phyloP scores from a whole-genome alignment of 2,329 filamentous ascomycete genomes.

The Trichoderma sp. region DNA sequence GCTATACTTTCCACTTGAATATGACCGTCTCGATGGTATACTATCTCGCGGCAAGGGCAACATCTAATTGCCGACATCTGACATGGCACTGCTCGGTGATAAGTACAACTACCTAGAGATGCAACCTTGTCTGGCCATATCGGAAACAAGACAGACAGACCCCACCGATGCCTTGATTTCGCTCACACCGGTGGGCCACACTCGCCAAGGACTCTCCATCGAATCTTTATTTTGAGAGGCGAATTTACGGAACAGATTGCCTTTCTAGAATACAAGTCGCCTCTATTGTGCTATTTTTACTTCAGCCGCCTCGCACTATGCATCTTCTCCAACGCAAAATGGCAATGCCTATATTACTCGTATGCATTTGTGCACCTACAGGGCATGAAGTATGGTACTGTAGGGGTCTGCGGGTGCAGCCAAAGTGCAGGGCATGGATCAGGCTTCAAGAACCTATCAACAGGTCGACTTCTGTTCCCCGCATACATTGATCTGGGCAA shows the following conservation, averaged over 20 bases:
- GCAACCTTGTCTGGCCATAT: not conserved
- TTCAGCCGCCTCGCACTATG: not conserved
- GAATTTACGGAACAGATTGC: not conserved
- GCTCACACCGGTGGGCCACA: conserved; percentile 1
- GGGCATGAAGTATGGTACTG: not conserved
- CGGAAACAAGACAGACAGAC: not conserved
- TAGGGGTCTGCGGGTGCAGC: not conserved
- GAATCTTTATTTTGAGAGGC: not conserved
- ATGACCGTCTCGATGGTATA: not conserved
- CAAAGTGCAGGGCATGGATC: not conserved
- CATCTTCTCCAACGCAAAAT: not conserved
- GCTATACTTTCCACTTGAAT: not conserved
- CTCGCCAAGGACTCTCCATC: not conserved
- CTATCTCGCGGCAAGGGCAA: not conserved
- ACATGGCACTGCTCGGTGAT: not conserved
- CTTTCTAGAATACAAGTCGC: not conserved
- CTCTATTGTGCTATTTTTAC: not conserved
- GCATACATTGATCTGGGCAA: not conserved
- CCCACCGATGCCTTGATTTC: conserved; percentile 16
- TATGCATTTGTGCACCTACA: not conserved
- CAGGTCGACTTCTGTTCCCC: not conserved
- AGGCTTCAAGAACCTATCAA: not conserved
- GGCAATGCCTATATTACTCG: not conserved
- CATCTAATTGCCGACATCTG: not conserved
- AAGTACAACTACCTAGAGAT: not conserved